These are phyloP conservation scores for Coprinopsis sp. DNA, from an alignment of 768 basidiomycete species.

Conservation along the genomic window DNA sequence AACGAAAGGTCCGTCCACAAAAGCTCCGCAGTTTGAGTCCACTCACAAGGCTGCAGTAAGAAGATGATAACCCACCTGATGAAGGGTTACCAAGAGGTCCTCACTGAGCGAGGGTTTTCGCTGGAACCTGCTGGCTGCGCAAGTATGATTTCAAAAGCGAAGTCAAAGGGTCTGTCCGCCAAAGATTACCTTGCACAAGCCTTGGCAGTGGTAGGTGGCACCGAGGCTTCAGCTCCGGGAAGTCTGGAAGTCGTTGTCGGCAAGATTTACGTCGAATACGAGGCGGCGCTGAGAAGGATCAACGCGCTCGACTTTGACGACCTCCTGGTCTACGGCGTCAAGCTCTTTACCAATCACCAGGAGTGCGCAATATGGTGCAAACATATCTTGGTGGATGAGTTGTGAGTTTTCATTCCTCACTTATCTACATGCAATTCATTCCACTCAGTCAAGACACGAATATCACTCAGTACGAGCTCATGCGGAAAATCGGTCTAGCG, in stretches of 20 bases:
- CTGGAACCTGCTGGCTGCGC: conserved; percentile 53
- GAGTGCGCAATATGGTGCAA: conserved; percentile 23
- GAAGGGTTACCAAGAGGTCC: conserved; percentile 47
- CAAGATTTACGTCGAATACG: conserved; percentile 62
- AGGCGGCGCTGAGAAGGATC: conserved; percentile 49
- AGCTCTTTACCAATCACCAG: conserved; percentile 15
- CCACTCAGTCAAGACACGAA: conserved; percentile 11
- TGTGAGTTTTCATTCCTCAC: conserved; percentile 22
- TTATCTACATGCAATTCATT: neutral
- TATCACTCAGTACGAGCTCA: conserved; percentile 73
- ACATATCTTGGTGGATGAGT: conserved; percentile 27
- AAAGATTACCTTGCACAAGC: conserved; percentile 36
- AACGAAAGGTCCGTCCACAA: conserved; percentile 59
- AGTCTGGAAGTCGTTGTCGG: conserved; percentile 34
- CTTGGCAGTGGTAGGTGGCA: conserved; percentile 11
- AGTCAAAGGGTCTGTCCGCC: conserved; percentile 59
- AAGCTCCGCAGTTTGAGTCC: neutral
- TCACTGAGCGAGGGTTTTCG: conserved; percentile 42
- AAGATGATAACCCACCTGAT: conserved; percentile 58
- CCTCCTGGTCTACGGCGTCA: conserved; percentile 23
- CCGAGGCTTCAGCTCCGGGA: conserved; percentile 6
- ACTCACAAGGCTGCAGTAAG: conserved; percentile 41
- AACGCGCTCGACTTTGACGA: conserved; percentile 82
- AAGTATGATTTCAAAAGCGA: conserved; percentile 71
- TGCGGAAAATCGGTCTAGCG: conserved; percentile 56